Evolutionary conservation across 805 yeast genomes (phyloP).

Genomic region (Kodamaea restingae): DNA sequence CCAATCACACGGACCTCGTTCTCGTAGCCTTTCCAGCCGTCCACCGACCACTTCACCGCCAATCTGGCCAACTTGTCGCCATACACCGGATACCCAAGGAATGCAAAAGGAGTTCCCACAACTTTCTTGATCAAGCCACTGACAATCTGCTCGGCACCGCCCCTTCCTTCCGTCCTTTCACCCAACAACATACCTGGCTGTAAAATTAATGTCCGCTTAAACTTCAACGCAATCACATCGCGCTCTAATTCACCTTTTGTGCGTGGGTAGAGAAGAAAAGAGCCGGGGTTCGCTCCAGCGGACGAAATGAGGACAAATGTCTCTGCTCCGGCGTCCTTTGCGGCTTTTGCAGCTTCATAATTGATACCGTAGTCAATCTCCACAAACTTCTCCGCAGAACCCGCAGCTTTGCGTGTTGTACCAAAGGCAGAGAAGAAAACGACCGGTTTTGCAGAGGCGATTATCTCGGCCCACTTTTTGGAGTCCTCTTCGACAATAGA

Average conservation of each 20-base stretch:
- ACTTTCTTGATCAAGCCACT: slow-evolving; percentile 28
- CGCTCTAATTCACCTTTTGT: slow-evolving; percentile 78
- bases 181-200: slow-evolving; percentile 78
- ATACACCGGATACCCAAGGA: slow-evolving; percentile 40
- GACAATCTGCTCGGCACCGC: slow-evolving; percentile 28
- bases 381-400: slow-evolving; percentile 64
- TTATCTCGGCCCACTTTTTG: slow-evolving; percentile 46
- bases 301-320: slow-evolving; percentile 69
- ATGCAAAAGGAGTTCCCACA: slow-evolving; percentile 14
- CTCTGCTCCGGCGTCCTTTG: slow-evolving; percentile 62
- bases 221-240: slow-evolving; percentile 56
- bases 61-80: slow-evolving; percentile 66
- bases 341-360: slow-evolving; percentile 63
- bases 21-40: slow-evolving; percentile 5
- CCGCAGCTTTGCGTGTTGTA: slow-evolving; percentile 70
- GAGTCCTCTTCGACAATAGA: slow-evolving; percentile 44
- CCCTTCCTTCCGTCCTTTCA: slow-evolving; percentile 44
- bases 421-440: slow-evolving; percentile 66
- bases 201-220: slow-evolving; percentile 68
- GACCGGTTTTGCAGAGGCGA: slow-evolving; percentile 25
- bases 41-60: slow-evolving; percentile 41
- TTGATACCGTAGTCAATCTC: slow-evolving; percentile 75
- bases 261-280: slow-evolving; percentile 57
- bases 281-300: slow-evolving; percentile 54
- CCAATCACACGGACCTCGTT: slow-evolving; percentile 3